These are phyloP conservation scores for Chalciporus piperatus DNA, from an alignment of 768 basidiomycete species.

Conservation along the genomic window DNA sequence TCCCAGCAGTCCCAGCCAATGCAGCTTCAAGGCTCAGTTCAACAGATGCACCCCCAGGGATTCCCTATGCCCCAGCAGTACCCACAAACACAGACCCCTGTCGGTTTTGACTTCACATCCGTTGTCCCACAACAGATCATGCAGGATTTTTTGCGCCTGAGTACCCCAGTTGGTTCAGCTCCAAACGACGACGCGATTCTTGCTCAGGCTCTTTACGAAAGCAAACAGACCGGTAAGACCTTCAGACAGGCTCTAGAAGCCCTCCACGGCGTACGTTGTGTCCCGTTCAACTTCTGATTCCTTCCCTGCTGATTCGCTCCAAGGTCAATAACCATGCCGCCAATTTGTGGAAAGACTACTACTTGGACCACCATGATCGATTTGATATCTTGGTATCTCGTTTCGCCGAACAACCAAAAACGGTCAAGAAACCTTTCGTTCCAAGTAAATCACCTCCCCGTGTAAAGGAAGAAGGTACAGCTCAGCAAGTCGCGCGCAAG, in stretches of 20 bases:
- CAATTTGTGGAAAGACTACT: constrained; percentile 79
- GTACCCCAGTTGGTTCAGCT: constrained; percentile 47
- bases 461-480: constrained; percentile 9
- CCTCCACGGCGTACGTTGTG: constrained; percentile 56
- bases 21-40: constrained; percentile 30
- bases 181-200: constrained; percentile 59
- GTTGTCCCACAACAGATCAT: constrained; percentile 50
- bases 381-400: constrained; percentile 43
- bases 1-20: constrained; percentile 34
- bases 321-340: constrained; percentile 48
- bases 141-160: constrained; percentile 54
- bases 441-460: constrained; percentile 8
- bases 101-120: constrained; percentile 33
- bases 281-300: neutral
- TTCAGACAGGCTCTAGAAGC: constrained; percentile 67
- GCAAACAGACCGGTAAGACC: constrained; percentile 40
- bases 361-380: constrained; percentile 63
- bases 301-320: constrained; percentile 4
- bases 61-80: constrained; percentile 19
- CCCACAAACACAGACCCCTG: constrained; percentile 18
- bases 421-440: constrained; percentile 30
- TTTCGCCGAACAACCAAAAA: constrained; percentile 24
- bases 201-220: constrained; percentile 43
- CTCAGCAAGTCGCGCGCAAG: constrained; percentile 37
- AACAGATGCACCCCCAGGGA: constrained; percentile 18